Conservation (phyloP, 1,139 yeast species). For the Sugiyamaella novakii region DNA sequence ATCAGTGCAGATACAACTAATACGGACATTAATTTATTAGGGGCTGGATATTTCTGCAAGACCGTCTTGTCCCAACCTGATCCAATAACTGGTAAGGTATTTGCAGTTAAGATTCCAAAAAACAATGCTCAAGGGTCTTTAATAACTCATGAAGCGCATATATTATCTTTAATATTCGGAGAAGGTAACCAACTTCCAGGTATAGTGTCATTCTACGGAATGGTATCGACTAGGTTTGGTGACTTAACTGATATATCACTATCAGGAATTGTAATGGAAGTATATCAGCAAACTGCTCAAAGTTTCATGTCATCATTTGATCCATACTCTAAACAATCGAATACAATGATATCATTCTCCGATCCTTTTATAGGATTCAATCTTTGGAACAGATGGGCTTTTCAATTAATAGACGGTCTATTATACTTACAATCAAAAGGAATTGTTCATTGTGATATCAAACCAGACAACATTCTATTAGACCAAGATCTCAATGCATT, state of each 20-base stretch:
- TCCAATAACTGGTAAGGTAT: constrained; percentile 14
- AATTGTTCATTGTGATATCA: constrained; percentile 77
- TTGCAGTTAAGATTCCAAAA: constrained; percentile 27
- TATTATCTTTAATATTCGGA: constrained; percentile 20
- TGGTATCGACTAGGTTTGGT: constrained; percentile 19
- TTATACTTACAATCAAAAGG: constrained; percentile 54
- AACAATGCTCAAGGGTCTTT: constrained; percentile 18
- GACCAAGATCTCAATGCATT: constrained; percentile 44
- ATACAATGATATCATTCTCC: constrained; percentile 1
- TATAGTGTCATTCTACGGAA: constrained; percentile 27
- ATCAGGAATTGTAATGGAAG: constrained; percentile 23
- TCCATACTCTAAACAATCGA: constrained; percentile 6
- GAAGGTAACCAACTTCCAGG: constrained; percentile 16
- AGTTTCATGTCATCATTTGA: constrained; percentile 17
- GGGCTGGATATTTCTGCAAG: constrained; percentile 29
- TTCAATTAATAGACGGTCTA: constrained; percentile 56
- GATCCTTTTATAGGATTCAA: constrained; percentile 25
- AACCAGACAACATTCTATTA: constrained; percentile 86
- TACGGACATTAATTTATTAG: constrained; percentile 18
- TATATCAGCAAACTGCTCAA: constrained; percentile 27
- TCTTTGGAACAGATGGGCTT: constrained; percentile 42
- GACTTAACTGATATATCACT: neutral
- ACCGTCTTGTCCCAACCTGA: constrained; percentile 23
- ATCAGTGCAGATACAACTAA: constrained; percentile 4
- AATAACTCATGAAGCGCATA: constrained; percentile 26